phyloP scores from a whole-genome alignment of 306 rosid genomes.

The Begonia peltatifolia region DNA sequence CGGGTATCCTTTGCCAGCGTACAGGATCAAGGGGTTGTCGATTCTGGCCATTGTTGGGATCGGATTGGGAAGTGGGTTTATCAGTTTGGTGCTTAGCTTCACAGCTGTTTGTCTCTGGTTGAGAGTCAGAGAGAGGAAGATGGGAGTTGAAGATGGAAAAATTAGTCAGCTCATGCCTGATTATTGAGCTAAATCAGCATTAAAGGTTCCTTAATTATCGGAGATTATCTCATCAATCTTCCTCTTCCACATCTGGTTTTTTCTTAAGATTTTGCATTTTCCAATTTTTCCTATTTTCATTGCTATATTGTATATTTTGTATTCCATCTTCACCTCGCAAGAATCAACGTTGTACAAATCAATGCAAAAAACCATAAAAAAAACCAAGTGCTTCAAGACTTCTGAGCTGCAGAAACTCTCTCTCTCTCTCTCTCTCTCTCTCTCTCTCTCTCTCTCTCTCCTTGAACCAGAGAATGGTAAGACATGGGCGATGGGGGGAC shows the following conservation, averaged over 20 bases:
- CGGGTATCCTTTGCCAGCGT: slow-evolving; percentile 71
- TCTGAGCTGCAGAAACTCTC: too few species aligned
- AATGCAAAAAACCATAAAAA: slow-evolving; percentile 8
- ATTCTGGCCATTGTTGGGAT: slow-evolving; percentile 86
- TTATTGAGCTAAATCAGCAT: slow-evolving; percentile 30
- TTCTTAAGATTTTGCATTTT: slow-evolving; percentile 1
- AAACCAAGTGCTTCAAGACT: too few species aligned
- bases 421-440: too few species aligned
- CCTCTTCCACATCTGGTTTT: too few species aligned
- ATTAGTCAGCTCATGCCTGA: slow-evolving; percentile 83
- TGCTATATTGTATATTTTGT: neutral
- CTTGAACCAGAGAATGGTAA: too few species aligned
- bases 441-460: too few species aligned
- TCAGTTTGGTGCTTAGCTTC: slow-evolving; percentile 71
- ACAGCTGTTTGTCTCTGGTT: slow-evolving; percentile 93
- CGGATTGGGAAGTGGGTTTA: slow-evolving; percentile 88
- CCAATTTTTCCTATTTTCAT: slow-evolving; percentile 6
- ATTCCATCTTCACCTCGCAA: slow-evolving; percentile 1
- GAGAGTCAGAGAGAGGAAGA: slow-evolving; percentile 61
- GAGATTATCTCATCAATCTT: too few species aligned
- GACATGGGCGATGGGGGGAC: too few species aligned
- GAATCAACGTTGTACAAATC: slow-evolving; percentile 27
- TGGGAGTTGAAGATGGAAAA: slow-evolving; percentile 69
- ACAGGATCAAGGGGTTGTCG: slow-evolving; percentile 47
- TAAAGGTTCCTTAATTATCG: neutral